Percentiles rank a stretch among this genome's conserved stretches.
These are phyloP conservation scores for Barbarea vulgaris DNA, from an alignment of 345 rosid species.

Conservation along the genomic window DNA sequence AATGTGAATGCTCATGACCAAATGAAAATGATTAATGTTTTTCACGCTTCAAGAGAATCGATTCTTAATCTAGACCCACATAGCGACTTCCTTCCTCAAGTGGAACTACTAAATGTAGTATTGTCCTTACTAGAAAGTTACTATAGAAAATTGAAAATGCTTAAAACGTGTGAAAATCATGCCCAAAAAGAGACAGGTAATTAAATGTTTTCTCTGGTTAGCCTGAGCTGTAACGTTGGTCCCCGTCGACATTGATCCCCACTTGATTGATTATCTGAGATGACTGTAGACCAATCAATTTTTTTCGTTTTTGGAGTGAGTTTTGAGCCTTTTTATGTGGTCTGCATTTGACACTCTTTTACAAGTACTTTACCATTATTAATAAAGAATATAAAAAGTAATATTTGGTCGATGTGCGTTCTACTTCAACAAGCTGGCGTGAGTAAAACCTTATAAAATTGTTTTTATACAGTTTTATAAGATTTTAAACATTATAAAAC, in stretches of 20 bases:
- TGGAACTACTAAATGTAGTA: too few relatives aligned
- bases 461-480: too few relatives aligned
- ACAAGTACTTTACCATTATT: too few relatives aligned
- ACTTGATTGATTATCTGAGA: constrained; percentile 8
- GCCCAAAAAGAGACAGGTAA: background rate
- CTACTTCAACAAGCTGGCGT: background rate
- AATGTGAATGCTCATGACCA: too few relatives aligned
- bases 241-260: constrained; percentile 13
- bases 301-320: background rate
- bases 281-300: constrained; percentile 18
- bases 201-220: background rate
- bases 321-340: background rate
- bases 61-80: too few relatives aligned
- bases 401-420: constrained; percentile 8
- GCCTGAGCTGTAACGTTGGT: background rate
- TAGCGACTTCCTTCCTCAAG: too few relatives aligned
- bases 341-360: background rate
- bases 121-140: background rate
- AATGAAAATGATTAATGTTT: too few relatives aligned
- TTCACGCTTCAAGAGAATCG: too few relatives aligned
- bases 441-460: too few relatives aligned
- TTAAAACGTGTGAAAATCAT: background rate
- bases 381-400: background rate
- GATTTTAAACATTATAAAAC: too few relatives aligned
- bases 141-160: background rate